Base-by-base conservation (phyloP, 192 early-diverging fungal species). In the Umbelopsis vinacea region DNA sequence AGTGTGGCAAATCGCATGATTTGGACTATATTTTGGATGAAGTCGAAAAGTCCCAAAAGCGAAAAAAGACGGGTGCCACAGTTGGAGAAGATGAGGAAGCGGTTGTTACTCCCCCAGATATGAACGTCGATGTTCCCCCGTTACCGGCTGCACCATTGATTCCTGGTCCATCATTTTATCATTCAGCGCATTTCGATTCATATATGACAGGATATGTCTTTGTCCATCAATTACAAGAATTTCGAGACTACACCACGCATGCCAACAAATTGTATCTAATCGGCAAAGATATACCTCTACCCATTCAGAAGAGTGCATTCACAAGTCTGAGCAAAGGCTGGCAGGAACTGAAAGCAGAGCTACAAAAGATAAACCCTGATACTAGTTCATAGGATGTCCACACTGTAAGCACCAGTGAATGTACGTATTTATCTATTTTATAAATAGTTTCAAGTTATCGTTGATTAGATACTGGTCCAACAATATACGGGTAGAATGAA, bases 121-220 rank as follows among this genome's bases (percentile, higher is more conserved):
- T 38, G 7, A 69, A 71, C 52, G 43, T 69, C 37, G 29, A 77
- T 52, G 37, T 70, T 52, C 10, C 40, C 5, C 11, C 23, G 6
- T 12, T 68, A 22, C 67, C 67, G 23, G 45, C 54, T 45, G 23
- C 43, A 11, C 46, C 52, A 17, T 1, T 33, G 11, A 5, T 26
- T 68, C 43, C 38, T 63, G 46, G 52, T 50, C 71, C 38, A 47
- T n/a, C 46, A 71, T 60, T 83, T 43, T 93, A 92, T 69, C 96
- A 98, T 74, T 93, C 93, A 1, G 96, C 97, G 3, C 90, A 92
- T 70, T 97, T 93, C 83, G 97, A 99, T 74, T 92, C 97, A 5
- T 99, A 88, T 81, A 99, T 99, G 97, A 99, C 97, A 0, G 97
- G 94, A 3, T 97, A 96, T 24, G 95, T 93, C 73, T 88, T 55